Percentiles rank a stretch among this genome's conserved stretches.
Conservation (phyloP, 129 eudicot species). For the Mikania micrantha region DNA sequence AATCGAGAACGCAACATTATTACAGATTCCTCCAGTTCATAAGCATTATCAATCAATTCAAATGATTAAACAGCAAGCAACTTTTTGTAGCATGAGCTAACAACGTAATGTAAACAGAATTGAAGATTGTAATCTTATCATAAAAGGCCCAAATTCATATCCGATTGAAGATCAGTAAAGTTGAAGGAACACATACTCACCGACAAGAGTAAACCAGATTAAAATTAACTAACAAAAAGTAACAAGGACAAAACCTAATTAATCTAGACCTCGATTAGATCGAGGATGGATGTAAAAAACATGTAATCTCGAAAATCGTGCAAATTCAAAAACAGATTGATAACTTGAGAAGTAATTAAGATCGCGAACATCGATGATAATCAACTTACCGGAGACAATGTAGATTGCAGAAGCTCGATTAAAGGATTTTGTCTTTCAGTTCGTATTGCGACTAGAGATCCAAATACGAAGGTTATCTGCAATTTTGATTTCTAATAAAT, state of each 20-base stretch:
- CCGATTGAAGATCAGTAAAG: constrained; percentile 14
- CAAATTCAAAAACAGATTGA: constrained; percentile 11
- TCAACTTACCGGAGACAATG: constrained; percentile 38
- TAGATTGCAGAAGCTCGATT: constrained; percentile 21
- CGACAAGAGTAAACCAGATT: constrained; percentile 9
- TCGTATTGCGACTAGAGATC: constrained; percentile 18
- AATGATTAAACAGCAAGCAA: background rate
- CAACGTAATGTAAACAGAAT: constrained; percentile 13
- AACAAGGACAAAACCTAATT: background rate
- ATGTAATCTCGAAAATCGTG: constrained; percentile 9
- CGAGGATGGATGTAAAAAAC: constrained; percentile 15
- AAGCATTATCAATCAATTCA: constrained; percentile 17
- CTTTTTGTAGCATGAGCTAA: constrained; percentile 6
- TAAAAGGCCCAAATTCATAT: constrained; percentile 13
- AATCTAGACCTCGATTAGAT: constrained; percentile 31
- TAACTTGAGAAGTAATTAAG: constrained; percentile 8
- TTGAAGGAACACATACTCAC: constrained; percentile 14
- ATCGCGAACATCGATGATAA: constrained; percentile 9
- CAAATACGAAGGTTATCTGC: constrained; percentile 5
- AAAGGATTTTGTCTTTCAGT: constrained; percentile 14
- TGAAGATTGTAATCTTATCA: background rate
- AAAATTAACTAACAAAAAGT: background rate
- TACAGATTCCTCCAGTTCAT: constrained; percentile 16
- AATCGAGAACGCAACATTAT: constrained; percentile 4
- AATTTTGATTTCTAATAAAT: constrained; percentile 4